A percentile compares a stretch with the other conserved stretches of the same genome.
Conservation (phyloP, 495 filamentous ascomycete species). For the Penicillium riverlandense region DNA sequence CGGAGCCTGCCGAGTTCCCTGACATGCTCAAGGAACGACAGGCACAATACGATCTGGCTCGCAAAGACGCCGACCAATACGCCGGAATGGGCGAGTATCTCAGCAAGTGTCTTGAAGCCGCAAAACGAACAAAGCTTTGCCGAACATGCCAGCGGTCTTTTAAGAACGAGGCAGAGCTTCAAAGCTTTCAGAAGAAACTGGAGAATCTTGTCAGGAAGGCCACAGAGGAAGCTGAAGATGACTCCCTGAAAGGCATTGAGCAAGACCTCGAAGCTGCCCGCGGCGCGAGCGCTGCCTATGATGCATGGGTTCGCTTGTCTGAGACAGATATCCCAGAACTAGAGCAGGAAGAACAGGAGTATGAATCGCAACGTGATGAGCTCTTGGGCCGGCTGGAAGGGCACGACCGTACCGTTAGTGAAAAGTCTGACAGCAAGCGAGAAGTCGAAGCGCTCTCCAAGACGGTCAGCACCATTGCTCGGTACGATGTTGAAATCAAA, state of each 20-base stretch:
- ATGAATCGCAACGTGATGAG: constrained; percentile 46
- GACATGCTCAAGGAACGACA: constrained; percentile 49
- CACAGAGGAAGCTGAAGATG: constrained; percentile 43
- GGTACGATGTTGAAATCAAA: constrained; percentile 62
- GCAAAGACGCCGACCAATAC: constrained; percentile 56
- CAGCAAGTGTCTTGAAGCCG: constrained; percentile 47
- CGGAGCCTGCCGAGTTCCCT: constrained; percentile 48
- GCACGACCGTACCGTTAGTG: constrained; percentile 61
- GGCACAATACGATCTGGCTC: constrained; percentile 49
- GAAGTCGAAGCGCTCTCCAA: constrained; percentile 71
- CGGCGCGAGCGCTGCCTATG: constrained; percentile 57
- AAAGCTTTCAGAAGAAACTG: constrained; percentile 54
- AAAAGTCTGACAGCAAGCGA: constrained; percentile 55
- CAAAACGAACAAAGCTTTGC: constrained; percentile 58
- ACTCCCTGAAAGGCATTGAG: constrained; percentile 45
- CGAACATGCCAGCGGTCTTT: constrained; percentile 62
- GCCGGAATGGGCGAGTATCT: constrained; percentile 59
- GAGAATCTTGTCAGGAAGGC: constrained; percentile 50
- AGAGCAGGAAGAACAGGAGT: constrained; percentile 50
- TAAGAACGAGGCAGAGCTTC: constrained; percentile 47
- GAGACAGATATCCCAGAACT: constrained; percentile 64
- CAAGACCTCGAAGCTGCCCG: constrained; percentile 50
- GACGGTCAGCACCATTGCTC: constrained; percentile 68
- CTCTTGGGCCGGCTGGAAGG: constrained; percentile 63
- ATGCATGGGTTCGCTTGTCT: constrained; percentile 62